Conservation (phyloP, 2,329 filamentous ascomycete species). For the Cladobotryum protrusum region DNA sequence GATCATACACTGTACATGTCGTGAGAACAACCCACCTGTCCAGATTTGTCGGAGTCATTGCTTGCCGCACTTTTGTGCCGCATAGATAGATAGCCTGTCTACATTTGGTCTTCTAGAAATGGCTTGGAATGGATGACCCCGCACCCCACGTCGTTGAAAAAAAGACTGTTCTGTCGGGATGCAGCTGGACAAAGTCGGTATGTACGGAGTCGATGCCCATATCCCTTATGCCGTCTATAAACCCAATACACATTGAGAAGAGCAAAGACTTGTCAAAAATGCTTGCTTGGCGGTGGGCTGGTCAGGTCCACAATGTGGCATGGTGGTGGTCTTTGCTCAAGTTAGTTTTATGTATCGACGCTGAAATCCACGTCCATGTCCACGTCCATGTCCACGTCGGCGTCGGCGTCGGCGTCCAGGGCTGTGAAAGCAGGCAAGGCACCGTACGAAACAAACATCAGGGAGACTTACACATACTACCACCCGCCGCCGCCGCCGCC, state of each 20-base stretch:
- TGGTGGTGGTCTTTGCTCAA: neutral
- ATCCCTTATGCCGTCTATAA: too few relatives aligned
- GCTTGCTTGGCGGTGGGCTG: neutral
- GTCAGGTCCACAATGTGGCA: neutral
- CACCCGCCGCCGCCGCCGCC: constrained; percentile 5
- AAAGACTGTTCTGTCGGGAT: too few relatives aligned
- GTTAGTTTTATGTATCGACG: neutral
- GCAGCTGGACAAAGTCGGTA: too few relatives aligned
- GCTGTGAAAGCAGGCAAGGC: too few relatives aligned
- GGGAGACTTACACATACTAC: neutral
- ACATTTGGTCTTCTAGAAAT: constrained; percentile 8
- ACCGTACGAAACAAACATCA: too few relatives aligned
- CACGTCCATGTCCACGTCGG: neutral
- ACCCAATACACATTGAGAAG: too few relatives aligned
- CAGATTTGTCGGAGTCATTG: too few relatives aligned
- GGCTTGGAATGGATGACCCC: constrained; percentile 9
- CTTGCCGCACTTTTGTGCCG: too few relatives aligned
- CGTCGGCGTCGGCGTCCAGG: neutral
- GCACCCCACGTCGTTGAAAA: constrained; percentile 9
- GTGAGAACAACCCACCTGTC: too few relatives aligned
- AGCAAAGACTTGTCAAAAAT: neutral
- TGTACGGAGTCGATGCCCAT: too few relatives aligned
- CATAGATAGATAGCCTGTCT: neutral
- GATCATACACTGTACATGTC: neutral
- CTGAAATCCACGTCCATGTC: too few relatives aligned